phyloP scores from a whole-genome alignment of 2,329 filamentous ascomycete species.

The Aphanocladium album region DNA sequence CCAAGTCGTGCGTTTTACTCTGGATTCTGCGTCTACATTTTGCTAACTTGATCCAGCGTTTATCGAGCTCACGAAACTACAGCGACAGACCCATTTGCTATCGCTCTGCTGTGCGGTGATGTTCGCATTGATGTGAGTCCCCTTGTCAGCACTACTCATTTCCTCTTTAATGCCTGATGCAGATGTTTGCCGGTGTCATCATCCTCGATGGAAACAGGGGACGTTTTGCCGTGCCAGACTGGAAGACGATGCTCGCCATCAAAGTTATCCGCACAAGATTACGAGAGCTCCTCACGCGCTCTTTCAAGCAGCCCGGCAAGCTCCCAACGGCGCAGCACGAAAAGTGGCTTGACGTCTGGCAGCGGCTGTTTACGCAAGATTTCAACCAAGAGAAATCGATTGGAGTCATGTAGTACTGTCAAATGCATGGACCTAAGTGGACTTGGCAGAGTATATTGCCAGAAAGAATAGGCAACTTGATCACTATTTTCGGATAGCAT shows the following conservation, averaged over 20 bases:
- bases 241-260: conserved; percentile 86
- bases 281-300: conserved; percentile 66
- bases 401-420: conserved; percentile 16
- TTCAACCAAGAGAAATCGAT: conserved; percentile 29
- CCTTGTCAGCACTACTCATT: not conserved
- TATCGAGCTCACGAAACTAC: conserved; percentile 91
- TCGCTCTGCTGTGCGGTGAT: conserved; percentile 82
- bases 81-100: conserved; percentile 72
- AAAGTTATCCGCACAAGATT: conserved; percentile 72
- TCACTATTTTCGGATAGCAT: not conserved
- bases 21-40: not conserved
- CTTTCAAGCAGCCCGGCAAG: conserved; percentile 64
- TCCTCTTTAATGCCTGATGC: not conserved
- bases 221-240: conserved; percentile 77
- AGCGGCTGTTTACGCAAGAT: conserved; percentile 60
- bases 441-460: not conserved
- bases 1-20: conserved; percentile 57
- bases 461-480: not conserved
- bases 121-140: conserved; percentile 71
- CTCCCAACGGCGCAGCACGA: conserved; percentile 61
- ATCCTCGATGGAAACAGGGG: conserved; percentile 83
- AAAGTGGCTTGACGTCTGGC: conserved; percentile 71
- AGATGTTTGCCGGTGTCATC: conserved; percentile 84
- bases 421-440: conserved; percentile 24
- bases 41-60: conserved; percentile 44